These are phyloP conservation scores for Microthyrium microscopicum DNA, from an alignment of 2,329 filamentous ascomycete species.

Conservation along the genomic window DNA sequence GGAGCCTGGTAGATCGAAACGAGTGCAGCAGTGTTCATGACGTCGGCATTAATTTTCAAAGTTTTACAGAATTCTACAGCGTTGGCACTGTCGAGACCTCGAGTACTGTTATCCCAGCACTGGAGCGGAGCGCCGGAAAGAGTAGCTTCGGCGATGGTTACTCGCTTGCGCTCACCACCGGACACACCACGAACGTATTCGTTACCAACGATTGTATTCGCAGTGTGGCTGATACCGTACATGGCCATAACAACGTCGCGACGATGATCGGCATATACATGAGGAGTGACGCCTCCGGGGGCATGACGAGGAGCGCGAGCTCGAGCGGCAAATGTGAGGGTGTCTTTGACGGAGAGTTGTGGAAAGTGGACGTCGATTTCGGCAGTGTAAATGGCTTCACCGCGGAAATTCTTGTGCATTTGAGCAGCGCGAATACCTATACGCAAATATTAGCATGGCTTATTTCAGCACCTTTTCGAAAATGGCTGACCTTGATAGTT, in stretches of 20 bases:
- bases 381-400: constrained; percentile 75
- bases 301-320: constrained; percentile 48
- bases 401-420: constrained; percentile 64
- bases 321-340: constrained; percentile 58
- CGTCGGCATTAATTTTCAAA: constrained; percentile 48
- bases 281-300: constrained; percentile 39
- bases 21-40: constrained; percentile 47
- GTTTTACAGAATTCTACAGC: constrained; percentile 61
- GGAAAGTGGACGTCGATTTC: constrained; percentile 75
- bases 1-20: constrained; percentile 63
- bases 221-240: constrained; percentile 57
- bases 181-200: constrained; percentile 64
- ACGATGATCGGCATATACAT: constrained; percentile 43
- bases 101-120: constrained; percentile 65
- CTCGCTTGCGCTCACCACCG: constrained; percentile 64
- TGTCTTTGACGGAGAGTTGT: constrained; percentile 60
- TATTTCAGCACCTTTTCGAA: background rate
- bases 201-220: constrained; percentile 58
- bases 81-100: constrained; percentile 59
- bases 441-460: background rate
- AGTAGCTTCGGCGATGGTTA: constrained; percentile 65
- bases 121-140: constrained; percentile 46
- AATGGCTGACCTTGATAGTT: constrained; percentile 56
- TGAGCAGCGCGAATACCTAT: constrained; percentile 48
- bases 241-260: constrained; percentile 60